phyloP scores from a whole-genome alignment of 2,329 filamentous ascomycete species.

The Fusarium sp. region DNA sequence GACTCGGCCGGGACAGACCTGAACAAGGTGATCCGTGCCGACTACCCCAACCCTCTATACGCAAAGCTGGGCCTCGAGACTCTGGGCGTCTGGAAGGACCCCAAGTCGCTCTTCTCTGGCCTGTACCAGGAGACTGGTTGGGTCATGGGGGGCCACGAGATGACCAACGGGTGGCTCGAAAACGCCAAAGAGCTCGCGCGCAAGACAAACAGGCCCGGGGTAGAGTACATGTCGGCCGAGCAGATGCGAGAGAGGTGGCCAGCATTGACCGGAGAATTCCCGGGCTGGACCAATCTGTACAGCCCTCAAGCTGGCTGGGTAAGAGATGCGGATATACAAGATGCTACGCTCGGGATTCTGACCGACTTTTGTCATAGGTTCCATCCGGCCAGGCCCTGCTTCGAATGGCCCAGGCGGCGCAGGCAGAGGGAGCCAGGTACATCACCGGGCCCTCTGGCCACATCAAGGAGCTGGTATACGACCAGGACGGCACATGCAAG shows the following conservation, averaged over 20 bases:
- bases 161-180: constrained; percentile 50
- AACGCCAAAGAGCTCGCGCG: constrained; percentile 46
- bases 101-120: constrained; percentile 47
- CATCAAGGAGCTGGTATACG: constrained; percentile 45
- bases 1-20: constrained; percentile 72
- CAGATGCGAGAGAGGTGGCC: constrained; percentile 51
- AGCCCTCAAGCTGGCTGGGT: constrained; percentile 53
- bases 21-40: constrained; percentile 74
- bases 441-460: constrained; percentile 48
- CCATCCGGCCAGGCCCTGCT: constrained; percentile 49
- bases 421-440: constrained; percentile 47
- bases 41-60: constrained; percentile 73
- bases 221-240: constrained; percentile 46
- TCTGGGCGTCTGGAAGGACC: constrained; percentile 48
- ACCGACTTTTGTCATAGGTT: constrained; percentile 22
- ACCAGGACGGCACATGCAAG: constrained; percentile 44
- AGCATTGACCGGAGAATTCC: constrained; percentile 46
- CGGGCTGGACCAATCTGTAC: constrained; percentile 49
- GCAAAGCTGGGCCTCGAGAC: constrained; percentile 61
- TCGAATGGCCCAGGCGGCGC: constrained; percentile 52
- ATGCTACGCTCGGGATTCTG: not conserved
- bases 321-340: not conserved
- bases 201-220: constrained; percentile 41
- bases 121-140: constrained; percentile 54
- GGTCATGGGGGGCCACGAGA: constrained; percentile 48